A percentile compares a stretch with the other conserved stretches of the same genome.
These are phyloP conservation scores for Golubevia sp. DNA, from an alignment of 1,284 basidiomycete genomes.

Conservation along the genomic window DNA sequence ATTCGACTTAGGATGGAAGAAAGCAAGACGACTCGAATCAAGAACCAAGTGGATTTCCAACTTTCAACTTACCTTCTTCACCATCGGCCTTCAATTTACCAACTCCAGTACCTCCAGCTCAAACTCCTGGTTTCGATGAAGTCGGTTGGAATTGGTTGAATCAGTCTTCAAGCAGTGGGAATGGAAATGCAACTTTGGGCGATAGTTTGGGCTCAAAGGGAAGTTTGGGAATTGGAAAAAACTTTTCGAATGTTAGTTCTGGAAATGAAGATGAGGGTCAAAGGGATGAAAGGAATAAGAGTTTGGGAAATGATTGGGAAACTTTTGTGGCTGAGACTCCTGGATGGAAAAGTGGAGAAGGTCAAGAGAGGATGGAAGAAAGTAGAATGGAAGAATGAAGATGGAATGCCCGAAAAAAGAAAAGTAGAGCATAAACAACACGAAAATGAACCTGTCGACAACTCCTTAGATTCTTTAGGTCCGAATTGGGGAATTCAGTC, in stretches of 20 bases:
- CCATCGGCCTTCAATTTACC: not conserved
- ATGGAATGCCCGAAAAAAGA: not conserved
- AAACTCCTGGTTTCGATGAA: not conserved
- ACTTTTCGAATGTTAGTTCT: not conserved
- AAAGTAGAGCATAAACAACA: not conserved
- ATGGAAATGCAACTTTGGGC: not conserved
- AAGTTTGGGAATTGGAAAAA: not conserved
- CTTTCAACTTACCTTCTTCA: not conserved
- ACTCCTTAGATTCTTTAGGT: not conserved
- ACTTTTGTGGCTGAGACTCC: not conserved
- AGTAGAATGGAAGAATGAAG: not conserved
- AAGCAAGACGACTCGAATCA: not conserved
- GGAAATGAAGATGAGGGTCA: not conserved
- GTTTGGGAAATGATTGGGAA: not conserved
- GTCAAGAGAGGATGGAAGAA: not conserved
- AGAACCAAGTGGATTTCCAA: not conserved
- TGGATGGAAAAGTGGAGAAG: not conserved
- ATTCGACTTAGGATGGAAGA: not conserved
- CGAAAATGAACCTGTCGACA: not conserved
- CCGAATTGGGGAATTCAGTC: not conserved
- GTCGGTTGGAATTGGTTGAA: not conserved
- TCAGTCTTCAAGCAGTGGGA: not conserved
- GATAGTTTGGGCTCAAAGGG: not conserved
- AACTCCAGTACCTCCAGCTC: not conserved
- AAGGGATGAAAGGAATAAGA: not conserved